Conservation (phyloP, 2,329 filamentous ascomycete species). For the Calonectria leucothoes region DNA sequence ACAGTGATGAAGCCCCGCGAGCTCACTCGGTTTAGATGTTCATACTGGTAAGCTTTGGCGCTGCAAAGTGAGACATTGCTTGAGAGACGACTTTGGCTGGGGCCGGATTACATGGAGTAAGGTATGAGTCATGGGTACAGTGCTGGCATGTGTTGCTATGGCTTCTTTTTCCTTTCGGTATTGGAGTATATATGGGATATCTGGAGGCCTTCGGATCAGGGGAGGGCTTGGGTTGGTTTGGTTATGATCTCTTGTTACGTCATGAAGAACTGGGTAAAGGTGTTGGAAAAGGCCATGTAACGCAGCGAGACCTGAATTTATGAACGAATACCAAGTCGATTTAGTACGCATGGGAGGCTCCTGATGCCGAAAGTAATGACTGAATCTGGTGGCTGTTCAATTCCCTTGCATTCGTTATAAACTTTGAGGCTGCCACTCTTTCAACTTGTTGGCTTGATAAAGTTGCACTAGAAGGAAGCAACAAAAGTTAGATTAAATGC, state of each 20-base stretch:
- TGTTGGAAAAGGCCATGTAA: background rate
- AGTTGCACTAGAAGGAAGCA: background rate
- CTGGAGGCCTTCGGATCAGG: background rate
- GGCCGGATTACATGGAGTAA: background rate
- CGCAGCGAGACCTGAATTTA: background rate
- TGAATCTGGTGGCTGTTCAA: background rate
- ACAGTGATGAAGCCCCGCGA: constrained; percentile 30
- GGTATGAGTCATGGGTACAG: background rate
- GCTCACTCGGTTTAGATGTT: constrained; percentile 25
- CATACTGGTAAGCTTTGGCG: constrained; percentile 22
- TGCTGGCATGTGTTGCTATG: background rate
- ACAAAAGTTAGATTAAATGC: background rate
- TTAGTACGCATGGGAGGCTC: too few relatives aligned
- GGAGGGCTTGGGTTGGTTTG: background rate
- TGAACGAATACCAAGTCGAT: background rate
- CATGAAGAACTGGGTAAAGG: background rate
- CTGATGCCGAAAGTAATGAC: background rate
- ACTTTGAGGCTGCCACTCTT: background rate
- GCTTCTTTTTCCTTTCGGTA: background rate
- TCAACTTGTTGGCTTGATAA: background rate
- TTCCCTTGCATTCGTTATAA: background rate
- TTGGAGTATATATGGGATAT: background rate
- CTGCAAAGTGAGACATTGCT: background rate
- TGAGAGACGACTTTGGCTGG: background rate
- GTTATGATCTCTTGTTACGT: background rate